A percentile compares a stretch with the other conserved stretches of the same genome.
Evolutionary conservation across 208 protist genomes (phyloP).

Genomic region (Wallacemonas sp.): DNA sequence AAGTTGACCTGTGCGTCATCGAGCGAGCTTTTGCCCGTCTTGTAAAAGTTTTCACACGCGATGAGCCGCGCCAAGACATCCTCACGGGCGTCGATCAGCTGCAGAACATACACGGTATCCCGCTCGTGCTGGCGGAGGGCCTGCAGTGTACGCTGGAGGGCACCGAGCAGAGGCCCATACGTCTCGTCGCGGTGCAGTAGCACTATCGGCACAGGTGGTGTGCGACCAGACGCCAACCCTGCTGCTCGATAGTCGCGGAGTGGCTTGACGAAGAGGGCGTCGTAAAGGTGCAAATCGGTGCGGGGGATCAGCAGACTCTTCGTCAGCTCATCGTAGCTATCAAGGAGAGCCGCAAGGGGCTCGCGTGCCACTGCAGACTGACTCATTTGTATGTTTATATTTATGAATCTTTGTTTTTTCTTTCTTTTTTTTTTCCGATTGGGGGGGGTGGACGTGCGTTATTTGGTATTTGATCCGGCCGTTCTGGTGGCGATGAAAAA

Average conservation of each 20-base stretch:
- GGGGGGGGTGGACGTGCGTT: no score
- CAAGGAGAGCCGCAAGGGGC: conserved; percentile 4
- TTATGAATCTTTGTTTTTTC: no score
- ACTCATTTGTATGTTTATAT: no score
- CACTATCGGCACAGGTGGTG: not conserved
- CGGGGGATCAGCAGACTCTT: conserved; percentile 24
- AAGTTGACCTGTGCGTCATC: conserved; percentile 53
- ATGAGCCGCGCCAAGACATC: conserved; percentile 40
- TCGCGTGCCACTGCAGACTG: not conserved
- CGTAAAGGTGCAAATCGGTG: conserved; percentile 38
- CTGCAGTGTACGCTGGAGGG: conserved; percentile 28
- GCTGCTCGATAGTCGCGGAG: conserved; percentile 23
- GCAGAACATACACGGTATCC: conserved; percentile 40
- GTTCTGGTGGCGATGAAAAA: no score
- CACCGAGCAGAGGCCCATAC: conserved; percentile 24
- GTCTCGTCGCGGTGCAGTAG: not conserved
- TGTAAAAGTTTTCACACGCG: conserved; percentile 41
- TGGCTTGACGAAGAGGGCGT: conserved; percentile 25
- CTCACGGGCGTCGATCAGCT: conserved; percentile 35
- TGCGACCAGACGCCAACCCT: not conserved
- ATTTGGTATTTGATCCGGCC: no score
- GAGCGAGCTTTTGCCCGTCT: conserved; percentile 17
- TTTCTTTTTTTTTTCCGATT: no score
- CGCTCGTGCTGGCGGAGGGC: conserved; percentile 33
- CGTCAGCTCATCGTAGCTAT: conserved; percentile 28